Base-by-base conservation (phyloP, 78 protist species). In the Dictyostelium capitatum region DNA sequence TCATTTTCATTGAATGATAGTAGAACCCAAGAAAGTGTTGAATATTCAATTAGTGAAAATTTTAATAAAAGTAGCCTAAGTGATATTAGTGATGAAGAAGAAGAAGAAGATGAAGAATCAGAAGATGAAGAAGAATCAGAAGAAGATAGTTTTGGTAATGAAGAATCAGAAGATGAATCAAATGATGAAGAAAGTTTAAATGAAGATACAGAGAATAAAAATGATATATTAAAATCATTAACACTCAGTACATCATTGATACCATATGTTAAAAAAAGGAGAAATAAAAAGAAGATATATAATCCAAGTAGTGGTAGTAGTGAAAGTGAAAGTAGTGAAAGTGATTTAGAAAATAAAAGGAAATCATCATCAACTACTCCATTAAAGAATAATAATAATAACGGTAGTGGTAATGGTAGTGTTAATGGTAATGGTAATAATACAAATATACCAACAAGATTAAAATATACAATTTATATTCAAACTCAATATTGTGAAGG, bases 401-500 rank as follows among this genome's bases (percentile, higher is more conserved):
- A 15, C 14, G 12, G 28, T 28, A 65, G 6, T 10, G 14, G 6
- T 65, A 65, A 30, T 65, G 17, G 6, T 14, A 67, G 6, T 6
- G 37, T 30, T 7, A 62, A 25, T 25, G 9, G 12, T 6, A 25
- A 62, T n/a, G 25, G 17, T 62, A 25, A 59, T 59, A 25, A 19
- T 7, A 62, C n/a, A 15, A 32, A 67, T 67, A 23, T 75, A 9
- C 43, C 43, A 37, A 37, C 43, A 3, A 75, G 32, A 79, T 43
- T 77, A 7, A 87, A 51, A 51, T 87, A 77, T 78, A 23, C 70
- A 15, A 17, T 87, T 4, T 87, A 64, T 30, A 78, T 87, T 64
- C 93, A 87, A 65, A 87, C 93, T 43, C 84, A 87, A 64, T 77
- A 77, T 77, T 87, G 93, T 50, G 84, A 87, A 50, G 84, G 93